phyloP scores from a whole-genome alignment of 208 protist species.

The Acanthamoeba sp. region DNA sequence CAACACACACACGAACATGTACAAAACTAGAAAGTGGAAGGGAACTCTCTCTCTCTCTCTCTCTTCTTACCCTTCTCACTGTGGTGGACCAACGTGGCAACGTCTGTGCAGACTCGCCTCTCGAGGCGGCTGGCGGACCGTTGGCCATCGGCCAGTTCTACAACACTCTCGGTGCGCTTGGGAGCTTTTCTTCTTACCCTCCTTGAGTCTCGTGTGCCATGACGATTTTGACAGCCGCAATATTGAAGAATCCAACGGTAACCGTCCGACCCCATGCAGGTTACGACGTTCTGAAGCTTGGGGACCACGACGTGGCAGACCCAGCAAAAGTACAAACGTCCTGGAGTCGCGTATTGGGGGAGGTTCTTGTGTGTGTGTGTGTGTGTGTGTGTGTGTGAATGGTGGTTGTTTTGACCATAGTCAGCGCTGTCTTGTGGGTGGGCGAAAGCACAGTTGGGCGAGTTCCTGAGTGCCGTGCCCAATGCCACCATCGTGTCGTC shows the following conservation, averaged over 20 bases:
- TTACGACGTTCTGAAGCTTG: neutral
- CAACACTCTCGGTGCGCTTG: neutral
- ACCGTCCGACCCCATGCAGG: neutral
- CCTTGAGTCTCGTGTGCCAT: no score
- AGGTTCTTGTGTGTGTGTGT: no score
- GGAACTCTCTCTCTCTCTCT: no score
- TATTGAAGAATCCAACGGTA: neutral
- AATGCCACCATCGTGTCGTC: constrained; percentile 32
- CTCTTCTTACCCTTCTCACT: neutral
- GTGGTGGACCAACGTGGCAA: no score
- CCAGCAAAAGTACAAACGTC: neutral
- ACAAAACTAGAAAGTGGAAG: no score
- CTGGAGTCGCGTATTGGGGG: no score
- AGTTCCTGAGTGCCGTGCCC: neutral
- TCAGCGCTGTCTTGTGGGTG: neutral
- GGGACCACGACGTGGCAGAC: constrained; percentile 13
- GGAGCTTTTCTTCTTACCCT: neutral
- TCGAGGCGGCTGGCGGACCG: neutral
- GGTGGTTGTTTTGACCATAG: no score
- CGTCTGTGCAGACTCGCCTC: neutral
- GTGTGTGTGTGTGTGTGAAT: neutral
- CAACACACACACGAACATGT: neutral
- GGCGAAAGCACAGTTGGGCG: neutral
- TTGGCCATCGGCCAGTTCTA: neutral
- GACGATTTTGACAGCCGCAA: neutral